Evolutionary conservation across 805 yeast genomes (phyloP).

Genomic region (Yarrowia porcina): DNA sequence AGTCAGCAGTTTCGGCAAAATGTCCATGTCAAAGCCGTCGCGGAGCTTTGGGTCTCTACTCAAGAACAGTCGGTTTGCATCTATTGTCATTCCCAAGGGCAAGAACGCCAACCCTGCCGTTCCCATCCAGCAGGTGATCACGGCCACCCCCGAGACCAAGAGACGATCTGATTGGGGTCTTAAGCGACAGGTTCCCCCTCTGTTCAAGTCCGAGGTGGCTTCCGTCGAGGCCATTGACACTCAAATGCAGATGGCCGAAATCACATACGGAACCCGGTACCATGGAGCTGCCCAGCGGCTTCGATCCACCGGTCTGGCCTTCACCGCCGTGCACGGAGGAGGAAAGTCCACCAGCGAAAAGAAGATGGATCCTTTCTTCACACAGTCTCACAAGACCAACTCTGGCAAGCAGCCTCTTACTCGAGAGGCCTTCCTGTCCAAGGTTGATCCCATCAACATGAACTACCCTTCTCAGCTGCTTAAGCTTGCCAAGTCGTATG

Average conservation of each 20-base stretch:
- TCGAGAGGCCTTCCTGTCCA: constrained; percentile 18
- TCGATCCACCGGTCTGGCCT: constrained; percentile 17
- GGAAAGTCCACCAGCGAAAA: neutral
- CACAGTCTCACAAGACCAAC: constrained; percentile 1
- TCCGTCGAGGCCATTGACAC: constrained; percentile 22
- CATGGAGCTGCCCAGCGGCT: constrained; percentile 17
- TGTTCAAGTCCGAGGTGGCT: constrained; percentile 22
- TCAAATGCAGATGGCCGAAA: constrained; percentile 21
- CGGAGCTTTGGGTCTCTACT: constrained; percentile 23
- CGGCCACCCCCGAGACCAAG: constrained; percentile 21
- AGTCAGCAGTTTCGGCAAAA: constrained; percentile 16
- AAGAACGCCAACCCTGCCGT: constrained; percentile 6
- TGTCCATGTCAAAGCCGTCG: constrained; percentile 24
- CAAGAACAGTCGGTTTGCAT: constrained; percentile 6
- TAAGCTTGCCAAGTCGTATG: constrained; percentile 14
- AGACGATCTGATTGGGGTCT: constrained; percentile 22
- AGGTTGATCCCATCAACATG: constrained; percentile 9
- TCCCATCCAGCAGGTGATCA: constrained; percentile 24
- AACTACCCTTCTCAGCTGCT: constrained; percentile 22
- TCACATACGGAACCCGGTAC: constrained; percentile 23
- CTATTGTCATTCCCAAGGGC: constrained; percentile 22
- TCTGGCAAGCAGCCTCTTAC: constrained; percentile 8
- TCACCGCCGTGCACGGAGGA: neutral
- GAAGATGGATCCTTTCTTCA: constrained; percentile 22
- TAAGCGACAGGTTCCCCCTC: constrained; percentile 23